Conservation (phyloP, 106 monocot species). For the Hemerocallis citrina region DNA sequence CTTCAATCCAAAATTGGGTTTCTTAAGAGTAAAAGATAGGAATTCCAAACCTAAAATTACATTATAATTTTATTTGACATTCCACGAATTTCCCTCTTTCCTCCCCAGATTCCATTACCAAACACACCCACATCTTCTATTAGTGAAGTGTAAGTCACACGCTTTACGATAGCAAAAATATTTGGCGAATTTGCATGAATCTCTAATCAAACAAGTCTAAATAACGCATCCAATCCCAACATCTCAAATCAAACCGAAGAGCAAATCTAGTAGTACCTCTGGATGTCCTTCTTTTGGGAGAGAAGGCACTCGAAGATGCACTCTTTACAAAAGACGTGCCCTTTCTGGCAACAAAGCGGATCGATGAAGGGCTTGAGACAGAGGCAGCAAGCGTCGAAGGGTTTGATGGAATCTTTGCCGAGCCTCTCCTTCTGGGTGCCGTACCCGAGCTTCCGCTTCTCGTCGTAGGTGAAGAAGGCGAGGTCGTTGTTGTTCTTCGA, state of each 20-base stretch:
- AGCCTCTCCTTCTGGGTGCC: constrained; percentile 89
- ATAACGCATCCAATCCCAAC: too few relatives aligned
- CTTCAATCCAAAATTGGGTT: too few relatives aligned
- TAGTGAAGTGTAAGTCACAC: too few relatives aligned
- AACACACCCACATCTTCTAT: too few relatives aligned
- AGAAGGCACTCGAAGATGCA: constrained; percentile 96
- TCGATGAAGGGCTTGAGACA: constrained; percentile 83
- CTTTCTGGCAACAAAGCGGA: constrained; percentile 78
- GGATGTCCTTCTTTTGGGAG: constrained; percentile 93
- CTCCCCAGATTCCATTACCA: too few relatives aligned
- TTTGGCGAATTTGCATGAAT: too few relatives aligned
- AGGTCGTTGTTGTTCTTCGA: constrained; percentile 99
- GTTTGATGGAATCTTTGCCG: constrained; percentile 94
- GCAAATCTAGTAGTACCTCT: constrained; percentile 37
- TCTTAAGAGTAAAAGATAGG: too few relatives aligned
- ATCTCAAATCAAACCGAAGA: not conserved
- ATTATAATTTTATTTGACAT: too few relatives aligned
- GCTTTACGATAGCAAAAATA: too few relatives aligned
- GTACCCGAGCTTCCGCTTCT: constrained; percentile 93
- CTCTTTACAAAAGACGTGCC: constrained; percentile 94
- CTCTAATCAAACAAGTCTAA: too few relatives aligned
- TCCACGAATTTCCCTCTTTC: too few relatives aligned
- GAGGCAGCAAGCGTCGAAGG: constrained; percentile 84
- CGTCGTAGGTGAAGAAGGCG: constrained; percentile 96
- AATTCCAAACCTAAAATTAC: too few relatives aligned